Percentiles rank a stretch among this genome's conserved stretches.
phyloP scores from a whole-genome alignment of 495 filamentous ascomycete genomes.

The Massariosphaeria phaeospora region DNA sequence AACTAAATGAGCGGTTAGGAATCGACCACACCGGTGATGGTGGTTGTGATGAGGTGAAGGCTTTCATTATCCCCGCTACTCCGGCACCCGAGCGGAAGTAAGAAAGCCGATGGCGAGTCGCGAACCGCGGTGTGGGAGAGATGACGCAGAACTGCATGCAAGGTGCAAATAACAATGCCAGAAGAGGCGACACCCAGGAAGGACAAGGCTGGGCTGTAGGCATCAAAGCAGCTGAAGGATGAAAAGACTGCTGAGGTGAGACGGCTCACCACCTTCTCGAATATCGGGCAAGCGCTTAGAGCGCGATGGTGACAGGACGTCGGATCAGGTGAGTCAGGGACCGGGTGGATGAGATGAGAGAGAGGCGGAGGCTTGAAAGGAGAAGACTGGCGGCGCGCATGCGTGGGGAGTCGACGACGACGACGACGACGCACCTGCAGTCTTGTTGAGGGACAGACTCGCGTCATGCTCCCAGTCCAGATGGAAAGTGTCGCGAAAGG shows the following conservation, averaged over 20 bases:
- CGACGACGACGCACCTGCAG: too few relatives aligned
- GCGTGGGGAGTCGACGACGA: neutral
- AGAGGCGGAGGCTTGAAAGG: neutral
- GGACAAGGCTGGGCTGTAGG: constrained; percentile 4
- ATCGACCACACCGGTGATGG: neutral
- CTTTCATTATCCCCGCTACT: neutral
- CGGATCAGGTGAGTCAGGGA: neutral
- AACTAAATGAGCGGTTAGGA: neutral
- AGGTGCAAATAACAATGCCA: neutral
- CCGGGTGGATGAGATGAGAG: neutral
- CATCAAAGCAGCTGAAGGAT: neutral
- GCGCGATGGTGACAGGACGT: neutral
- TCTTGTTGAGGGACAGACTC: too few relatives aligned
- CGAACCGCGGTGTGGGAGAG: too few relatives aligned
- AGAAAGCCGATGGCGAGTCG: neutral
- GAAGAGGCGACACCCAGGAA: neutral
- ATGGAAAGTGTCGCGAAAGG: too few relatives aligned
- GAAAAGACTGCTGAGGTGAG: constrained; percentile 1
- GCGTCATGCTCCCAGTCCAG: too few relatives aligned
- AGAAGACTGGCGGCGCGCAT: neutral
- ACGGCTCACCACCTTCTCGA: neutral
- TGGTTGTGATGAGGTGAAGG: constrained; percentile 8
- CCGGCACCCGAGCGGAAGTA: neutral
- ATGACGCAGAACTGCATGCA: neutral
- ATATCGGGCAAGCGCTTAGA: neutral